A percentile compares a stretch with the other conserved stretches of the same genome.
These are phyloP conservation scores for Coemansia sp. DNA, from an alignment of 192 early-diverging fungal species.

Conservation along the genomic window DNA sequence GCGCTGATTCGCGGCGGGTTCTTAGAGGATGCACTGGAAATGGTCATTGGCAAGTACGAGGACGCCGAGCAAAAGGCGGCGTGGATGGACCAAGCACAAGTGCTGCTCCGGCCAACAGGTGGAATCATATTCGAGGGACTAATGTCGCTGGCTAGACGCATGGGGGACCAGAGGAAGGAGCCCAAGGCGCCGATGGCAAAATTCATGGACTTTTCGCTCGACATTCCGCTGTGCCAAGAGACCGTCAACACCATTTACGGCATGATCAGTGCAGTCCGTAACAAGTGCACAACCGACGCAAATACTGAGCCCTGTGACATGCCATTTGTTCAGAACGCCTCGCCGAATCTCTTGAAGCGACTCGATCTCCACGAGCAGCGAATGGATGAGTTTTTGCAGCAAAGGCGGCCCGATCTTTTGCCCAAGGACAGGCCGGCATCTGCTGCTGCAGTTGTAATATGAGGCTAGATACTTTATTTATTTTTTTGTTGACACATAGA, in stretches of 20 bases:
- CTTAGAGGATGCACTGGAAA: constrained; percentile 30
- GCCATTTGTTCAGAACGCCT: constrained; percentile 34
- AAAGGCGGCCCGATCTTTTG: constrained; percentile 37
- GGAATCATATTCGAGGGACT: neutral
- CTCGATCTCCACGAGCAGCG: constrained; percentile 38
- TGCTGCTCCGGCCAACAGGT: constrained; percentile 5
- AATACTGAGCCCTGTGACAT: constrained; percentile 17
- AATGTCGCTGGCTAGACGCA: neutral
- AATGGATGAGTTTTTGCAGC: constrained; percentile 22
- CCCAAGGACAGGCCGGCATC: constrained; percentile 7
- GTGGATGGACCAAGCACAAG: constrained; percentile 8
- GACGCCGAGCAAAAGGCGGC: neutral
- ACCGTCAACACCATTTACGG: constrained; percentile 41
- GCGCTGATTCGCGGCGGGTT: constrained; percentile 36
- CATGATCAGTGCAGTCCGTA: constrained; percentile 23
- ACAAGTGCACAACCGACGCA: constrained; percentile 16
- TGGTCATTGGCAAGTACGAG: constrained; percentile 40
- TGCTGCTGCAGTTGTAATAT: neutral
- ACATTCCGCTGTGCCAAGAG: constrained; percentile 41
- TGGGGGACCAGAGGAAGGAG: constrained; percentile 8
- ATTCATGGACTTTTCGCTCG: constrained; percentile 33
- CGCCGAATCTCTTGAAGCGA: constrained; percentile 22
- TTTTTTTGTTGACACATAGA: constrained; percentile 1
- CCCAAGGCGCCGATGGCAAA: constrained; percentile 12
- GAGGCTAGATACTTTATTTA: neutral